These are phyloP conservation scores for Colletotrichum melonis DNA, from an alignment of 2,329 filamentous ascomycete genomes.

Conservation along the genomic window DNA sequence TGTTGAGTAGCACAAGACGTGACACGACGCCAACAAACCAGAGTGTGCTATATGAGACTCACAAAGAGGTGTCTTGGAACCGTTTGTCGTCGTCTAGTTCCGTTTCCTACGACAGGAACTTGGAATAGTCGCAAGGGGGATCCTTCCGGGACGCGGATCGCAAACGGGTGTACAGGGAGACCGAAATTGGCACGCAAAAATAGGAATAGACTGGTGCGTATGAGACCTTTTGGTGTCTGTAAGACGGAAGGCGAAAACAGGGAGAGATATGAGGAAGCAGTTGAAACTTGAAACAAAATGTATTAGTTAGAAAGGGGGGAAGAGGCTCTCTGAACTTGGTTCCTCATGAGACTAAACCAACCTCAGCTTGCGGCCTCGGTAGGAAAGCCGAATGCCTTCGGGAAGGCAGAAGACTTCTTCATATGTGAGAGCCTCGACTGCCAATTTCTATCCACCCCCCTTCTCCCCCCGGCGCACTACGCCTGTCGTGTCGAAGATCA, in stretches of 20 bases:
- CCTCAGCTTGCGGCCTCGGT: neutral
- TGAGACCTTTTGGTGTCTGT: neutral
- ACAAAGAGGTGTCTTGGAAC: neutral
- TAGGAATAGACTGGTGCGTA: neutral
- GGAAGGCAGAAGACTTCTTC: neutral
- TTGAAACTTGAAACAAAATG: neutral
- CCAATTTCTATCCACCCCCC: neutral
- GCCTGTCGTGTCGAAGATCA: neutral
- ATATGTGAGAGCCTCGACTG: neutral
- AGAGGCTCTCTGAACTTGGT: neutral
- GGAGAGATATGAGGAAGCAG: neutral
- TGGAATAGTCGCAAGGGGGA: neutral
- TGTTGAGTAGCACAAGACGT: slow-evolving; percentile 5
- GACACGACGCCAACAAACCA: slow-evolving; percentile 12
- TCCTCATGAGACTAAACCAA: neutral
- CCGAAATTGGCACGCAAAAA: neutral
- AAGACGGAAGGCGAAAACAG: neutral
- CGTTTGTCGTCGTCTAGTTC: neutral
- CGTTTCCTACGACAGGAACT: neutral
- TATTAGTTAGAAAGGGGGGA: neutral
- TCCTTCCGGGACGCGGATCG: neutral
- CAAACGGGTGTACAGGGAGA: slow-evolving; percentile 13
- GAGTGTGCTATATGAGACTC: neutral
- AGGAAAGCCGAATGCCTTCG: neutral
- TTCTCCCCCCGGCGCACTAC: neutral